Evolutionary conservation across 768 basidiomycete genomes (phyloP).

Genomic region (Cystofilobasidium bisporidii): DNA sequence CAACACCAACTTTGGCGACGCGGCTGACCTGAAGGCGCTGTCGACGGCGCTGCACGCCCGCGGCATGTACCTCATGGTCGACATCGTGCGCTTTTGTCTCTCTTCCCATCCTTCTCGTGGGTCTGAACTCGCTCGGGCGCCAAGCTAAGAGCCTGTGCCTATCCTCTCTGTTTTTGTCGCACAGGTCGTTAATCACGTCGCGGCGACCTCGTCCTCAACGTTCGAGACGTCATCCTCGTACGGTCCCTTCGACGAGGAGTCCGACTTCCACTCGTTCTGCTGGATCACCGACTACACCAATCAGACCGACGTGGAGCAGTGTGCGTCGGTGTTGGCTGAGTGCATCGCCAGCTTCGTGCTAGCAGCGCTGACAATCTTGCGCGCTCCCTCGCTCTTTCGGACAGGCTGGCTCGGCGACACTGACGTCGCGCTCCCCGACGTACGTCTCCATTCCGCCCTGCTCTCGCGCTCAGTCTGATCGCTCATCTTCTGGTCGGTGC

Average conservation of each 20-base stretch:
- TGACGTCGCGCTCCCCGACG: constrained; percentile 62
- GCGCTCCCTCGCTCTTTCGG: constrained; percentile 39
- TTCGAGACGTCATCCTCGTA: constrained; percentile 46
- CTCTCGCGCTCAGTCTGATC: neutral
- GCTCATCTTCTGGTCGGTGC: neutral
- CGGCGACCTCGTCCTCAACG: constrained; percentile 50
- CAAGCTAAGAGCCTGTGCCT: no score
- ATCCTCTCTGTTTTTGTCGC: neutral
- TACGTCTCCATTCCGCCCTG: constrained; percentile 35
- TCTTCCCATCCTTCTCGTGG: constrained; percentile 51
- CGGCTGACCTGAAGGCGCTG: constrained; percentile 38
- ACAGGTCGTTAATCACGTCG: constrained; percentile 71
- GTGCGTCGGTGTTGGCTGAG: constrained; percentile 33
- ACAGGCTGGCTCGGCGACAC: constrained; percentile 36
- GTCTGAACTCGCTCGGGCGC: no score
- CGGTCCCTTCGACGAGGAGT: constrained; percentile 29
- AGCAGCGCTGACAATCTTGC: no score
- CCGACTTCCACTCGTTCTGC: constrained; percentile 64
- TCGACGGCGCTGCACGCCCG: constrained; percentile 34
- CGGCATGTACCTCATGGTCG: constrained; percentile 41
- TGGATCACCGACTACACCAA: constrained; percentile 54
- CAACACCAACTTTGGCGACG: constrained; percentile 38
- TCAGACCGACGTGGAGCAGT: constrained; percentile 57
- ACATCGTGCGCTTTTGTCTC: neutral
- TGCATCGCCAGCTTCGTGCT: no score